These are phyloP conservation scores for Paraphoma chrysanthemicola DNA, from an alignment of 2,329 filamentous ascomycete genomes.

Conservation along the genomic window DNA sequence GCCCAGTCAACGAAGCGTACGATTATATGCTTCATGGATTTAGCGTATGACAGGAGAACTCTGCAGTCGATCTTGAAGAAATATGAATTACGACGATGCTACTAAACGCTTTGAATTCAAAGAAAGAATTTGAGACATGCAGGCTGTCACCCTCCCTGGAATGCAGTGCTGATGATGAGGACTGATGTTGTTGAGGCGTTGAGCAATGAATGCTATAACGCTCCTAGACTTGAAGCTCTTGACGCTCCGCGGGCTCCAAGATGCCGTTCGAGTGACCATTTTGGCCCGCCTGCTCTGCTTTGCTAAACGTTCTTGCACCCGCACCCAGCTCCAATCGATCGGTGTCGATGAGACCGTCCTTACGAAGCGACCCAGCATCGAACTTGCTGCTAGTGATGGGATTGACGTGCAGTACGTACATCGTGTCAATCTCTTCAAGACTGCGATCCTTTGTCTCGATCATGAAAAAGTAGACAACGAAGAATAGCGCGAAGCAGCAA, in stretches of 20 bases:
- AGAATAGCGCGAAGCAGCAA: slow-evolving; percentile 69
- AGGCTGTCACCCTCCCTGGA: neutral
- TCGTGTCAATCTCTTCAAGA: slow-evolving; percentile 78
- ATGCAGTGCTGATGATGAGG: neutral
- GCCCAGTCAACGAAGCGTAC: neutral
- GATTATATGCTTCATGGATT: neutral
- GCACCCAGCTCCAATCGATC: slow-evolving; percentile 41
- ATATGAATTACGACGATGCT: too few species aligned
- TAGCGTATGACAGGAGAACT: neutral
- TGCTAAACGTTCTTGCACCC: slow-evolving; percentile 42
- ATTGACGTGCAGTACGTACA: slow-evolving; percentile 70
- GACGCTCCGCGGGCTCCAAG: slow-evolving; percentile 32
- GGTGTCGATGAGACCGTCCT: slow-evolving; percentile 42
- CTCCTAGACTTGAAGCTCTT: slow-evolving; percentile 28
- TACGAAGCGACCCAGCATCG: slow-evolving; percentile 40
- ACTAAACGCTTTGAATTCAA: too few species aligned
- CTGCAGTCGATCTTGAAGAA: neutral
- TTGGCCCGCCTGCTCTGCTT: slow-evolving; percentile 41
- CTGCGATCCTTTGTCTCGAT: slow-evolving; percentile 76
- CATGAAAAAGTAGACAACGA: slow-evolving; percentile 79
- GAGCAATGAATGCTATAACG: neutral
- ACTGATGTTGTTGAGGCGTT: neutral
- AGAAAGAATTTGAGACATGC: neutral
- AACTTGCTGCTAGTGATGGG: slow-evolving; percentile 69
- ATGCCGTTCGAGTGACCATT: slow-evolving; percentile 23